Evolutionary conservation across 805 yeast genomes (phyloP).

Genomic region (Kurtzmaniella fragi): DNA sequence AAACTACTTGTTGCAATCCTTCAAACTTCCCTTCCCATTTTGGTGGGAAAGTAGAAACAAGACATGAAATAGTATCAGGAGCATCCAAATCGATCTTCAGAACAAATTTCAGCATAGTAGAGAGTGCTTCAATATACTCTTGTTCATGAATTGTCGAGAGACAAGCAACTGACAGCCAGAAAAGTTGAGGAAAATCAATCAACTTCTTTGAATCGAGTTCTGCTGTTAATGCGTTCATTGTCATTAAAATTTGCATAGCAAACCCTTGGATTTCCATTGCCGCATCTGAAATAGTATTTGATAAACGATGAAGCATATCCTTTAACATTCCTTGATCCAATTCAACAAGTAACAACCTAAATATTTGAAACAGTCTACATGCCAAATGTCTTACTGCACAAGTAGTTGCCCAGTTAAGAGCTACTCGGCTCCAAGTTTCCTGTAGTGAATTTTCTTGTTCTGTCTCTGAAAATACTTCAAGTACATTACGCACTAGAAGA

Average conservation of each 20-base stretch:
- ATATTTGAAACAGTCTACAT: constrained; percentile 91
- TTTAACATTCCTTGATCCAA: constrained; percentile 84
- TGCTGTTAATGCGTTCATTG: constrained; percentile 86
- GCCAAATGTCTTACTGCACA: constrained; percentile 97
- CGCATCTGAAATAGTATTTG: constrained; percentile 89
- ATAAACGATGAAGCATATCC: constrained; percentile 89
- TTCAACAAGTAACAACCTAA: constrained; percentile 75
- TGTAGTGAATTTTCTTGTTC: constrained; percentile 46
- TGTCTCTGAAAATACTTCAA: constrained; percentile 49
- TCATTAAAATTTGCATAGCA: constrained; percentile 95
- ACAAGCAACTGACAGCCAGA: constrained; percentile 94
- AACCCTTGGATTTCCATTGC: constrained; percentile 91
- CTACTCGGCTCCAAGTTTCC: constrained; percentile 77
- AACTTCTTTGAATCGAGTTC: constrained; percentile 74
- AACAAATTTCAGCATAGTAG: constrained; percentile 75
- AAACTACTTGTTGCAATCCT: constrained; percentile 74
- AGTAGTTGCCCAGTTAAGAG: constrained; percentile 92
- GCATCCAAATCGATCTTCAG: constrained; percentile 84
- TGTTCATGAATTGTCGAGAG: constrained; percentile 86
- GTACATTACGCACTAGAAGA: constrained; percentile 54
- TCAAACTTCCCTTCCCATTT: constrained; percentile 94
- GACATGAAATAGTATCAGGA: constrained; percentile 76
- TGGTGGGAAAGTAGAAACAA: constrained; percentile 84
- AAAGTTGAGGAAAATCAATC: constrained; percentile 85
- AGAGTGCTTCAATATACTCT: constrained; percentile 83